Conservation (phyloP, 345 rosid genomes). For the Rubroshorea leprosula region DNA sequence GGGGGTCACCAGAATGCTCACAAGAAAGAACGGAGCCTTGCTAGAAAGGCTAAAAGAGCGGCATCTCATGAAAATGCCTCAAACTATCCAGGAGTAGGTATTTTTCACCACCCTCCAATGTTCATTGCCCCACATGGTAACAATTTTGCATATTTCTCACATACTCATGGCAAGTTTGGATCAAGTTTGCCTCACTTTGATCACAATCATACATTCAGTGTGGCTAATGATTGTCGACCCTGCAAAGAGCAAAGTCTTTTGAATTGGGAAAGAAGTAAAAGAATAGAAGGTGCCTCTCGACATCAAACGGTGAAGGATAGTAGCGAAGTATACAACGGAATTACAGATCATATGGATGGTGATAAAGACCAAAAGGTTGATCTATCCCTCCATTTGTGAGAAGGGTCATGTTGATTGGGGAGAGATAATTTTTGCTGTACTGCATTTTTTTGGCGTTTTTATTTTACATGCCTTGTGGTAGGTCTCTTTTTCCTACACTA, state of each 20-base stretch:
- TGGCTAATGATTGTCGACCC: slow-evolving; percentile 1
- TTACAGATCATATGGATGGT: slow-evolving; percentile 11
- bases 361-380: slow-evolving; percentile 53
- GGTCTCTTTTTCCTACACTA: too few relatives aligned
- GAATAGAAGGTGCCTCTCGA: slow-evolving; percentile 17
- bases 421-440: too few relatives aligned
- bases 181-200: slow-evolving; percentile 32
- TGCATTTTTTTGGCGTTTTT: too few relatives aligned
- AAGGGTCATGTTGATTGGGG: too few relatives aligned
- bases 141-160: slow-evolving; percentile 31
- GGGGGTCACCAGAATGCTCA: slow-evolving; percentile 98
- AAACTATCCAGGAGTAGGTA: slow-evolving; percentile 30
- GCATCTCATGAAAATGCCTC: slow-evolving; percentile 32
- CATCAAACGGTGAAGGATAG: slow-evolving; percentile 15
- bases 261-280: slow-evolving; percentile 41
- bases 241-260: slow-evolving; percentile 19
- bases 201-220: slow-evolving; percentile 12
- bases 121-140: slow-evolving; percentile 45
- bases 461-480: too few relatives aligned
- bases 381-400: slow-evolving; percentile 81
- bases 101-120: slow-evolving; percentile 42
- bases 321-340: slow-evolving; percentile 12
- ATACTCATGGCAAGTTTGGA: slow-evolving; percentile 22
- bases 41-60: slow-evolving; percentile 53
- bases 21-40: slow-evolving; percentile 79